Conservation (phyloP, 441 rosid genomes). For the Capsella rubella region DNA sequence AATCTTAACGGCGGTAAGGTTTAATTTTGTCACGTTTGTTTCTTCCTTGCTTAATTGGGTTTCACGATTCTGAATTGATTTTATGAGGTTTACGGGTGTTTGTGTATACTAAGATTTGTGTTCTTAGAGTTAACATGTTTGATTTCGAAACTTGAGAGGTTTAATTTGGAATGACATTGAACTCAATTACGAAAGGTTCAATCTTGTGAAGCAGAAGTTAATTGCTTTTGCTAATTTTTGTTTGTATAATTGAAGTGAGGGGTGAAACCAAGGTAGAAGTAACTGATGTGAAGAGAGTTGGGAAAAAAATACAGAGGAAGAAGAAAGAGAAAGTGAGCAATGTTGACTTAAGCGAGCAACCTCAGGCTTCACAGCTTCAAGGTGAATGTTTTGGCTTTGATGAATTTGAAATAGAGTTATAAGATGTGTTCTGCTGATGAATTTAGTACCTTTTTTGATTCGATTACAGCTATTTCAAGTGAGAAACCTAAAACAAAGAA, state of each 20-base stretch:
- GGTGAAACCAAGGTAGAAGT: conserved; percentile 7
- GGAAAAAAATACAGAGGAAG: conserved; percentile 35
- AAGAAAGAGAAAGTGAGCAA: conserved; percentile 32
- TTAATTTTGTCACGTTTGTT: conserved; percentile 1
- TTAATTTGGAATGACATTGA: not conserved
- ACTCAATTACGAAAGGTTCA: conserved; percentile 5
- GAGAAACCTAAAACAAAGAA: conserved; percentile 32
- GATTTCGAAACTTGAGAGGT: not conserved
- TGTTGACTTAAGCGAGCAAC: not conserved
- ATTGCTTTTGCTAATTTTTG: not conserved
- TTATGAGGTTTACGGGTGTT: not conserved
- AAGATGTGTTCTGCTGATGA: conserved; percentile 14
- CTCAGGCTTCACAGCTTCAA: conserved; percentile 4
- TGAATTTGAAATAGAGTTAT: not conserved
- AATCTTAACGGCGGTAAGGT: conserved; percentile 17
- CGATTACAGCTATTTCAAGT: conserved; percentile 26
- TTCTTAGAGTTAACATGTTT: not conserved
- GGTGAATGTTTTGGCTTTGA: conserved; percentile 26
- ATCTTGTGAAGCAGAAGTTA: conserved; percentile 4
- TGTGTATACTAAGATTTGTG: not conserved
- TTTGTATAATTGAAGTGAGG: not conserved
- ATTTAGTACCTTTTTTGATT: not conserved
- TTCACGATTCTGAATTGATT: not conserved
- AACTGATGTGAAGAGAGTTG: conserved; percentile 9
- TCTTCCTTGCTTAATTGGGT: not conserved